Evolutionary conservation across 345 rosid species (phyloP).

Genomic region (Brassica nigra): DNA sequence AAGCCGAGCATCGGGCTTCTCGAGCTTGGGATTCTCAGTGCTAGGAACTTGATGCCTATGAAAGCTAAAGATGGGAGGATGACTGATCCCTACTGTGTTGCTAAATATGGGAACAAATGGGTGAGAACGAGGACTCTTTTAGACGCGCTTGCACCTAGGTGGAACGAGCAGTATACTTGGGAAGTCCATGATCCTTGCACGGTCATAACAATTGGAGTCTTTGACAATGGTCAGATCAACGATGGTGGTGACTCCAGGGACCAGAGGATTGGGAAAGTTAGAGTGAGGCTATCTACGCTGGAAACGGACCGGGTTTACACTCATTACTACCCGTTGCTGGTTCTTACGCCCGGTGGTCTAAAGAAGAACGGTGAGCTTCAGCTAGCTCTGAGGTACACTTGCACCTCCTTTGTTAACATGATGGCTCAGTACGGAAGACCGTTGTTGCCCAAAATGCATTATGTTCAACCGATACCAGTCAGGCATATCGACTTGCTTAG

Average conservation of each 20-base stretch:
- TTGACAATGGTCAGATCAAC: constrained; percentile 75
- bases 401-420: constrained; percentile 88
- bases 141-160: constrained; percentile 69
- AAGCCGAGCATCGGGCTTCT: constrained; percentile 76
- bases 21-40: constrained; percentile 83
- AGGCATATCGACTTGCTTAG: constrained; percentile 74
- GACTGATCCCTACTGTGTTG: constrained; percentile 93
- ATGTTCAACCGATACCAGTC: constrained; percentile 75
- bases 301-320: constrained; percentile 89
- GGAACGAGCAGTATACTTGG: constrained; percentile 99
- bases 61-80: constrained; percentile 74
- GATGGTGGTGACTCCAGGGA: constrained; percentile 70
- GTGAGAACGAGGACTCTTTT: constrained; percentile 88
- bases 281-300: constrained; percentile 84
- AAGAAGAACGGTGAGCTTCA: constrained; percentile 92
- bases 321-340: constrained; percentile 83
- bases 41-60: constrained; percentile 81
- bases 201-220: constrained; percentile 86
- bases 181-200: constrained; percentile 95
- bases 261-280: constrained; percentile 85
- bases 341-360: constrained; percentile 71
- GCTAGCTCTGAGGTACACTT: constrained; percentile 81
- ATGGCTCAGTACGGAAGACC: constrained; percentile 83
- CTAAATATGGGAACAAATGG: constrained; percentile 98
- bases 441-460: constrained; percentile 97